Base-by-base conservation (phyloP, 768 basidiomycete genomes). In the Russula ochroleuca region DNA sequence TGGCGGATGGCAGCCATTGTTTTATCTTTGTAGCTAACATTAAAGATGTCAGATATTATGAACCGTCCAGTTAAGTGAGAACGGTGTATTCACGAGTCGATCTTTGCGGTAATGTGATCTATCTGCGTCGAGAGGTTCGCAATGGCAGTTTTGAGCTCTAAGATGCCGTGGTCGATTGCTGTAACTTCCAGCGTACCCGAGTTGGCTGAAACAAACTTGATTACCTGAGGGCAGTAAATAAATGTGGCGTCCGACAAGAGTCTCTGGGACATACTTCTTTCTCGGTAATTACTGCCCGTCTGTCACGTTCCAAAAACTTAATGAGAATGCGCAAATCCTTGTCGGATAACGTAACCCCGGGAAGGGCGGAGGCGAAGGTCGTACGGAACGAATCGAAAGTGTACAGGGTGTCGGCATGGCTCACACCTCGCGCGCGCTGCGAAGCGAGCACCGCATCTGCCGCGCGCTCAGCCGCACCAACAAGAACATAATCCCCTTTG, bases 241-340 rank as follows among this genome's bases (percentile, higher is more conserved):
- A n/a, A n/a, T n/a, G 47, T 40, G 5, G 25, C 19, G 68, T 41
- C 37, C 6, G 11, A 25, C 37, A 28, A 19, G 11, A 21, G n/a
- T 56, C 13, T 21, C 11, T 9, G 21, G 57, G 14, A 73, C 83
- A 64, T 61, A 93, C 93, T 67, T 87, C 85, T 64, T 83, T 80
- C 54, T 91, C 84, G 14, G 82, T 76, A 0, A 90, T 79, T 14
- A 96, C 66, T 0, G 81, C 79, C 17, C 76, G 77, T 69, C 79
- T 81, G 72, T 98, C 95, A 56, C 95, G 80, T 72, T 89, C 83
- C 49, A 98, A 75, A 73, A 85, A 94, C 75, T 80, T 88, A 40
- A 97, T 49, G 37, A 98, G 71, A 8, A 94, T 82, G 61, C 79
- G 82, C 37, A 83, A 73, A 72, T 98, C 96, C 28, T 70, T 69